Percentiles rank a stretch among this genome's conserved stretches.
Conservation (phyloP, 2,329 filamentous ascomycete species). For the Colletotrichum navitas region DNA sequence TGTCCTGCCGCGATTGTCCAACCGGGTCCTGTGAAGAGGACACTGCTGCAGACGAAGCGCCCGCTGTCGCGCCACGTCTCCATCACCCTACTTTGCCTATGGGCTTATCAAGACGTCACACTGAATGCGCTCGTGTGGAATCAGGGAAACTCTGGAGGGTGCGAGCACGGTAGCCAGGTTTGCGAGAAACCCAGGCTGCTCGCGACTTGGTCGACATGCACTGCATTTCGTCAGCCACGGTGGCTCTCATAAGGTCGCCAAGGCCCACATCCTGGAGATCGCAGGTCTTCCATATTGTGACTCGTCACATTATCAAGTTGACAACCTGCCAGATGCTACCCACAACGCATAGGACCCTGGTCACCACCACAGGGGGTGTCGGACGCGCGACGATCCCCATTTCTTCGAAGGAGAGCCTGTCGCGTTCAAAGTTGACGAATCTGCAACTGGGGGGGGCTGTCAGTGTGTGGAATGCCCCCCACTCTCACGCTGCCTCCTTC, state of each 20-base stretch:
- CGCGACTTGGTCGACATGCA: slow-evolving; percentile 2
- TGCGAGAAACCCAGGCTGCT: not conserved
- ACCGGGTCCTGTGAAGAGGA: not conserved
- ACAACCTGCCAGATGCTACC: slow-evolving; percentile 11
- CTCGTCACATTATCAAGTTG: slow-evolving; percentile 26
- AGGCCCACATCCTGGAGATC: slow-evolving; percentile 15
- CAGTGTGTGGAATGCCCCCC: slow-evolving; percentile 30
- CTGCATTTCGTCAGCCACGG: not conserved
- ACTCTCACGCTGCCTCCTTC: slow-evolving; percentile 1
- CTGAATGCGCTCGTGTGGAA: slow-evolving; percentile 2
- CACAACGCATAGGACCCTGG: slow-evolving; percentile 14
- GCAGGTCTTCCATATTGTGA: slow-evolving; percentile 24
- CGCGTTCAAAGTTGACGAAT: slow-evolving; percentile 18
- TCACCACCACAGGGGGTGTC: slow-evolving; percentile 19
- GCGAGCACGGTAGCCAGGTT: slow-evolving; percentile 1
- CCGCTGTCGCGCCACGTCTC: not conserved
- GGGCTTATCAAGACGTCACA: slow-evolving; percentile 17
- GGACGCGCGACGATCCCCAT: slow-evolving; percentile 10
- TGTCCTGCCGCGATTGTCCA: not conserved
- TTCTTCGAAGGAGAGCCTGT: slow-evolving; percentile 19
- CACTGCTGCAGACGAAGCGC: not conserved
- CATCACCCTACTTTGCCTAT: slow-evolving; percentile 2
- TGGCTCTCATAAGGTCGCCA: slow-evolving; percentile 6
- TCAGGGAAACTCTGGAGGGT: not conserved
- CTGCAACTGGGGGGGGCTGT: slow-evolving; percentile 8